phyloP scores from a whole-genome alignment of 2,329 filamentous ascomycete genomes.

The Bipolaris victoriae region DNA sequence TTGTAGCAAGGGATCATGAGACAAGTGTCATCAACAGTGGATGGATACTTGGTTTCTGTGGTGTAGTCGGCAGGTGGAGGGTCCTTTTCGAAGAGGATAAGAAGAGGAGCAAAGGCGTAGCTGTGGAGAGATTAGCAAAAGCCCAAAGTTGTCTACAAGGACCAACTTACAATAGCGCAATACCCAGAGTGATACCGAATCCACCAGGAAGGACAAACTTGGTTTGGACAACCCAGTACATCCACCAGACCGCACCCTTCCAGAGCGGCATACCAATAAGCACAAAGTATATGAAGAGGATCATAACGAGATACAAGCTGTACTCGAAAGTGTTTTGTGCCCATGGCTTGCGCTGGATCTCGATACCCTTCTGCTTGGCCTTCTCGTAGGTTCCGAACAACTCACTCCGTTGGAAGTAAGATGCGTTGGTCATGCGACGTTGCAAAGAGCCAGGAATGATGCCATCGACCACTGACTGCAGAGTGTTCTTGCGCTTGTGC shows the following conservation, averaged over 20 bases:
- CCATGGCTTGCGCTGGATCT: constrained; percentile 43
- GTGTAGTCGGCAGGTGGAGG: constrained; percentile 29
- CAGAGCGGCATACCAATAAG: constrained; percentile 55
- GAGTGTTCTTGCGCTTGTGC: constrained; percentile 18
- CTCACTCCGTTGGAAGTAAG: constrained; percentile 22
- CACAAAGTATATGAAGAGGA: constrained; percentile 55
- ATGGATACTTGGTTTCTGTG: constrained; percentile 32
- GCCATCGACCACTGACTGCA: constrained; percentile 25
- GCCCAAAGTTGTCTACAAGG: background rate
- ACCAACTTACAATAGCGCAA: constrained; percentile 21
- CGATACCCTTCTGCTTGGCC: constrained; percentile 28
- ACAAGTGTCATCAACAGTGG: constrained; percentile 36
- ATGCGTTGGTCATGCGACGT: constrained; percentile 25
- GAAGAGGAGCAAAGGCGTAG: constrained; percentile 39
- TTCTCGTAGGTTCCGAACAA: constrained; percentile 32
- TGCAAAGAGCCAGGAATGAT: constrained; percentile 25
- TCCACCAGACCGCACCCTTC: constrained; percentile 47
- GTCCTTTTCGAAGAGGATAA: constrained; percentile 44
- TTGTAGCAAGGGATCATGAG: constrained; percentile 25
- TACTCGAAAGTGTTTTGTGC: constrained; percentile 50
- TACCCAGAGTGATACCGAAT: constrained; percentile 49
- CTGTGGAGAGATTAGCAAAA: constrained; percentile 9
- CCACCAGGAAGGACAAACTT: constrained; percentile 52
- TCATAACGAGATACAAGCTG: constrained; percentile 43
- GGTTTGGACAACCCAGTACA: constrained; percentile 23